Base-by-base conservation (phyloP, 768 basidiomycete genomes). In the Rhodotorula kratochvilovae region DNA sequence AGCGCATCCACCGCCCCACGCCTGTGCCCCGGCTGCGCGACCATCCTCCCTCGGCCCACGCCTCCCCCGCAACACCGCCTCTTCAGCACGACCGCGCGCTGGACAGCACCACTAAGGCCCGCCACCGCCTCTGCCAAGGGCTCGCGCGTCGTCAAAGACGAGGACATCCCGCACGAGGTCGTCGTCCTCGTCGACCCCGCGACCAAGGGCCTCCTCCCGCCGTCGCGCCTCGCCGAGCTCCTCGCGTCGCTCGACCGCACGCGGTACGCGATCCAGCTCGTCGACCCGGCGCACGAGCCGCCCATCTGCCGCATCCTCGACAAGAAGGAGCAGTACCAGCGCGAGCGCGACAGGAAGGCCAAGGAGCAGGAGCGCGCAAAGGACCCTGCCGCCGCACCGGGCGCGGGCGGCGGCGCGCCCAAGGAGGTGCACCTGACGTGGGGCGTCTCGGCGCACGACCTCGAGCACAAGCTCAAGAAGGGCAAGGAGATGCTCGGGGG, bases 401-500 rank as follows among this genome's bases (percentile, higher is more conserved):
- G 82, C 68, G 68, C 78, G 31, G 63, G 77, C 71, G 68, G 27
- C 51, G 76, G 66, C 17, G 77, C 33, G 43, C 33, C 70, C 64
- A 91, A 90, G 81, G 87, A 90, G 81, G 82, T 90, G 10, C 88
- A 89, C 80, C 77, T 92, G 57, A 86, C 87, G 21, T 92, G 90
- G 89, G 83, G 82, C 5, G 84, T 87, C 21, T 85, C 81, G 13
- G 72, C 78, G 42, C 85, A 83, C 13, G 91, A 92, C 76, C 76
- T 87, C 29, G 82, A 82, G 48, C 88, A 88, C 79, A 91, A 90
- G 79, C 68, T 91, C 45, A 82, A 81, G 63, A 87, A 87, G 79
- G 84, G 84, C 31, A 79, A 82, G 61, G 81, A 83, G 62, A 85
- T 88, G 50, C 80, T 92, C 65, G 85, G 84, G 74, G 86, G 86